These are phyloP conservation scores for Aspergillus pseudonomiae DNA, from an alignment of 2,329 filamentous ascomycete species.

Conservation along the genomic window DNA sequence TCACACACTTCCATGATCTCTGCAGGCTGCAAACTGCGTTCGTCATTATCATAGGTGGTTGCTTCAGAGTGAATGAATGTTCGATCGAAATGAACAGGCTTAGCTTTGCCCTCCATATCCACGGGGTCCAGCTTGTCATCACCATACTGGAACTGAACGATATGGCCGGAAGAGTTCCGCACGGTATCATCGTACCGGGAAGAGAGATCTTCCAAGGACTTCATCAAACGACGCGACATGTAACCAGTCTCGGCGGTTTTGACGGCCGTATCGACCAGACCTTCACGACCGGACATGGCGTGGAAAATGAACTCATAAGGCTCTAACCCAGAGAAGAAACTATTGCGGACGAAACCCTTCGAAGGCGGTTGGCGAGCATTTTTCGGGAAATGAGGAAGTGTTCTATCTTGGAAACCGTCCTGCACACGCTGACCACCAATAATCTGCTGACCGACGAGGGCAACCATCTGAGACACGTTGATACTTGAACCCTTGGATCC, in stretches of 20 bases:
- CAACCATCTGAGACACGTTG: slow-evolving; percentile 99
- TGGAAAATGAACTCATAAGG: slow-evolving; percentile 97
- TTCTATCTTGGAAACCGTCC: slow-evolving; percentile 95
- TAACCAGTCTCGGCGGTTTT: slow-evolving; percentile 99
- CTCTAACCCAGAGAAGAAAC: slow-evolving; percentile 89
- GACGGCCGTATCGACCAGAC: slow-evolving; percentile 96
- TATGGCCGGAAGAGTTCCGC: slow-evolving; percentile 80
- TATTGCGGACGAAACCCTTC: slow-evolving; percentile 96
- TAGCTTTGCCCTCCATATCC: slow-evolving; percentile 94
- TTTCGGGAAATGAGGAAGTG: slow-evolving; percentile 92
- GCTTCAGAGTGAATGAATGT: slow-evolving; percentile 82
- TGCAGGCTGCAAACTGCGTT: slow-evolving; percentile 70
- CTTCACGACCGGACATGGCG: slow-evolving; percentile 97
- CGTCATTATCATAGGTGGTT: slow-evolving; percentile 77
- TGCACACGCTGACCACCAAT: slow-evolving; percentile 90
- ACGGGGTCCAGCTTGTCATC: slow-evolving; percentile 94
- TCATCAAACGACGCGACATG: slow-evolving; percentile 98
- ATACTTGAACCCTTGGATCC: slow-evolving; percentile 96
- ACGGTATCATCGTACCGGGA: slow-evolving; percentile 94
- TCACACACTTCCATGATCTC: slow-evolving; percentile 73
- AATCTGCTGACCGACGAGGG: slow-evolving; percentile 95
- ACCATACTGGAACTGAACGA: slow-evolving; percentile 97
- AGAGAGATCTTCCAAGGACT: slow-evolving; percentile 92
- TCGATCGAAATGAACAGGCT: slow-evolving; percentile 87
- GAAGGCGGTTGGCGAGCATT: slow-evolving; percentile 88